Evolutionary conservation across 257 asterid genomes (phyloP).

Genomic region (Vinca minor): DNA sequence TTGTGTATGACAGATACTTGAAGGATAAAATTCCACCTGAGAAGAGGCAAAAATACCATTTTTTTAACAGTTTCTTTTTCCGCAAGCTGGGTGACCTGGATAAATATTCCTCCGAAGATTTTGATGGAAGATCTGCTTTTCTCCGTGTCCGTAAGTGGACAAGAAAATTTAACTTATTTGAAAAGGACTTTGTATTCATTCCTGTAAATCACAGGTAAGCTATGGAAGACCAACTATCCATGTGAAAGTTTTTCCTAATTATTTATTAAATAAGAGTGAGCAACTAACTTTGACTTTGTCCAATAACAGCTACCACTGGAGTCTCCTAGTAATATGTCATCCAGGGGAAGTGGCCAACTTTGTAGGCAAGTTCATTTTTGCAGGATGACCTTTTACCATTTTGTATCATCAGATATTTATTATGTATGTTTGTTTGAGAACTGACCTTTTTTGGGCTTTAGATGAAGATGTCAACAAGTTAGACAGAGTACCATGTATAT

Average conservation of each 20-base stretch:
- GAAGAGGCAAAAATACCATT: conserved; percentile 57
- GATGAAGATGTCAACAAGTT: conserved; percentile 34
- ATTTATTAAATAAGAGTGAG: not conserved
- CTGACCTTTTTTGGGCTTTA: conserved; percentile 21
- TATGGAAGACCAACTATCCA: conserved; percentile 4
- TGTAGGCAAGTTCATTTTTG: conserved; percentile 53
- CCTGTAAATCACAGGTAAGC: conserved; percentile 93
- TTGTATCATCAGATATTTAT: conserved; percentile 8
- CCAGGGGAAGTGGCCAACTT: conserved; percentile 62
- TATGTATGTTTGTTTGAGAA: conserved; percentile 7
- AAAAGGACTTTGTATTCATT: conserved; percentile 79
- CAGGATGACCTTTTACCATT: conserved; percentile 2
- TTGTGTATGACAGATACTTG: conserved; percentile 54
- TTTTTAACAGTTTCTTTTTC: conserved; percentile 91
- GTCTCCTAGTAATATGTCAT: conserved; percentile 79
- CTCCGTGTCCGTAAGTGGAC: conserved; percentile 98
- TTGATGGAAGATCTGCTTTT: conserved; percentile 85
- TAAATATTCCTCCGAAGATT: conserved; percentile 79
- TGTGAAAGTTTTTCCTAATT: not conserved
- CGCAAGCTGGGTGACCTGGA: conserved; percentile 92
- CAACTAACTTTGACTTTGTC: conserved; percentile 5
- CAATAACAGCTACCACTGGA: conserved; percentile 84
- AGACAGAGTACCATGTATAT: conserved; percentile 39
- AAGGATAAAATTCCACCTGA: conserved; percentile 47
- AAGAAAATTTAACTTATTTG: conserved; percentile 76